Percentiles rank a stretch among this genome's conserved stretches.
Conservation (phyloP, 805 yeast species). For the Ogataea nakhonphanomensis region DNA sequence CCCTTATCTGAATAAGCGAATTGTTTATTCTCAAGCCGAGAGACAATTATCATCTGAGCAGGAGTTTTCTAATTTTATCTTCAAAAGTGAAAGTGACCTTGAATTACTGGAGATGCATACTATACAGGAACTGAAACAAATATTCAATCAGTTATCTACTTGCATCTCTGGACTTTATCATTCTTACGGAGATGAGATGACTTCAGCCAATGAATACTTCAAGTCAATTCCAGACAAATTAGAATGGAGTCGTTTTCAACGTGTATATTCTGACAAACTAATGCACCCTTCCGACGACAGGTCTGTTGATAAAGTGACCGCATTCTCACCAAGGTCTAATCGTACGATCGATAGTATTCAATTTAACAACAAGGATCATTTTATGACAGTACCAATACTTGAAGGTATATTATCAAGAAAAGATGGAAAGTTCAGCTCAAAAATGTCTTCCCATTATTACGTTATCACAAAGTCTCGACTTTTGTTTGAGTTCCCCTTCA, state of each 20-base stretch:
- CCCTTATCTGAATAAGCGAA: constrained; percentile 44
- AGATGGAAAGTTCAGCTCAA: constrained; percentile 40
- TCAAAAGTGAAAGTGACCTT: constrained; percentile 39
- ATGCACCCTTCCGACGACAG: too few species aligned
- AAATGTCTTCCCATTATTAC: constrained; percentile 43
- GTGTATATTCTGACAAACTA: constrained; percentile 25
- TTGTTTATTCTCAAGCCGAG: constrained; percentile 34
- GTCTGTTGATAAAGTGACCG: too few species aligned
- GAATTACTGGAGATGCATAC: constrained; percentile 42
- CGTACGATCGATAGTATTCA: constrained; percentile 27
- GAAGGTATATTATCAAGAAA: constrained; percentile 47
- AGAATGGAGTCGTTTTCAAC: constrained; percentile 44
- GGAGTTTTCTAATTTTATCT: constrained; percentile 41
- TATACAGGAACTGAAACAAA: constrained; percentile 38
- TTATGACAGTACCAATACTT: constrained; percentile 40
- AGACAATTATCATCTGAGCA: constrained; percentile 46
- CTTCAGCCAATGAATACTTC: constrained; percentile 31
- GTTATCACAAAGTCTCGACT: constrained; percentile 45
- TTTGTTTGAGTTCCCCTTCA: constrained; percentile 44
- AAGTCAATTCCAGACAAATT: constrained; percentile 33
- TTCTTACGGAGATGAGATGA: constrained; percentile 28
- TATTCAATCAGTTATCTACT: constrained; percentile 31
- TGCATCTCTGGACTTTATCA: constrained; percentile 32
- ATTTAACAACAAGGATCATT: constrained; percentile 40
- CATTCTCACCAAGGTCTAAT: too few species aligned